phyloP scores from a whole-genome alignment of 345 rosid species.

The Populus simonii region DNA sequence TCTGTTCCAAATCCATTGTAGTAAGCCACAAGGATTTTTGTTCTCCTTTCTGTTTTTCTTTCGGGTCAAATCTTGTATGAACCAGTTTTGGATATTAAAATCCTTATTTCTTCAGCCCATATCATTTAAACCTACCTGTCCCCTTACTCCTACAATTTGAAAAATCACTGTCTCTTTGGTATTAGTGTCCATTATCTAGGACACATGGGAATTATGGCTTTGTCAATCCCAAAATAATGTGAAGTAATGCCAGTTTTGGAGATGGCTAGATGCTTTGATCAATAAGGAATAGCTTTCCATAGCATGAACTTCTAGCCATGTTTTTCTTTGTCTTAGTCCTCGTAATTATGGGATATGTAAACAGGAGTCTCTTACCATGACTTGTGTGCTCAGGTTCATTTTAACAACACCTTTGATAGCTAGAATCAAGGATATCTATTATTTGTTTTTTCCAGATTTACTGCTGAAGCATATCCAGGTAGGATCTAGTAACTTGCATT shows the following conservation, averaged over 20 bases:
- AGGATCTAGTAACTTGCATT: background rate
- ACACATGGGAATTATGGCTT: background rate
- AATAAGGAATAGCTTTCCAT: background rate
- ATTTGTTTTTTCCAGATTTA: conserved; percentile 4
- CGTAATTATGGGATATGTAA: background rate
- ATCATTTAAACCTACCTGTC: too few relatives aligned
- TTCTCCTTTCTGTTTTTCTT: background rate
- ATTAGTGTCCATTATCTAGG: background rate
- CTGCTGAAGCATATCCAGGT: background rate
- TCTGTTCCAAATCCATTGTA: too few relatives aligned
- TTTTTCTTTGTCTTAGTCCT: background rate
- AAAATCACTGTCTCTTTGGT: too few relatives aligned
- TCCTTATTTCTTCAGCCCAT: too few relatives aligned
- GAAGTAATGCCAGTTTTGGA: background rate
- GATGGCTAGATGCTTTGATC: background rate
- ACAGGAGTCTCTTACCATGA: background rate
- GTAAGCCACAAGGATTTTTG: too few relatives aligned
- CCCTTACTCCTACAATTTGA: too few relatives aligned
- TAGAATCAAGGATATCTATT: background rate
- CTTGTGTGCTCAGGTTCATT: background rate
- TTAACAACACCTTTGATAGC: background rate
- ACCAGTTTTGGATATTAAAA: too few relatives aligned
- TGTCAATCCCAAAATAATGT: background rate
- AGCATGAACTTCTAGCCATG: background rate
- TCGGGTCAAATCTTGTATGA: background rate